These are phyloP conservation scores for Podaxis sp. DNA, from an alignment of 768 basidiomycete species.

Conservation along the genomic window DNA sequence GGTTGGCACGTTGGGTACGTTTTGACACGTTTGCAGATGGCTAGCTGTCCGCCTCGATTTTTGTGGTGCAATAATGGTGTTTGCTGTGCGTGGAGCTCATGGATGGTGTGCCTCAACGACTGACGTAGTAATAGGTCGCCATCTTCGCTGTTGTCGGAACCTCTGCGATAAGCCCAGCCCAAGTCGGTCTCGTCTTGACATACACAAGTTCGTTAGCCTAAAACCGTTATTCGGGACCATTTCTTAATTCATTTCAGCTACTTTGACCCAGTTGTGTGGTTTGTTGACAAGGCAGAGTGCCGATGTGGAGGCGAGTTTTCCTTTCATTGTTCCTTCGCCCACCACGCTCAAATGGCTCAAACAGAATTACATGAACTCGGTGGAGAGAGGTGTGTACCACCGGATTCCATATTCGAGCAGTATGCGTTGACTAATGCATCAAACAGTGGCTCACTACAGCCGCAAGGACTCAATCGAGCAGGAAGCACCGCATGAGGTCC, in stretches of 20 bases:
- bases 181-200: slow-evolving; percentile 71
- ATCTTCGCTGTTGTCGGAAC: slow-evolving; percentile 59
- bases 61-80: slow-evolving; percentile 58
- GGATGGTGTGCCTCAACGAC: background rate
- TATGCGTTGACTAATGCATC: background rate
- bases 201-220: slow-evolving; percentile 44
- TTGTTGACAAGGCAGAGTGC: slow-evolving; percentile 57
- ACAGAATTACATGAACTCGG: slow-evolving; percentile 68
- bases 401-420: background rate
- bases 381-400: slow-evolving; percentile 45
- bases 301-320: slow-evolving; percentile 56
- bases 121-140: slow-evolving; percentile 45
- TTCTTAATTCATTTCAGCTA: slow-evolving; percentile 29
- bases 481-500: slow-evolving; percentile 64
- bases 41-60: slow-evolving; percentile 71
- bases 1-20: background rate
- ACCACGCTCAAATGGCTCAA: background rate
- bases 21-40: slow-evolving; percentile 41
- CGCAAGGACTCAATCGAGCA: slow-evolving; percentile 48
- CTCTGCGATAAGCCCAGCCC: slow-evolving; percentile 57
- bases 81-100: slow-evolving; percentile 38
- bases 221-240: background rate
- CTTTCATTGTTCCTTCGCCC: background rate
- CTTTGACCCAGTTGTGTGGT: slow-evolving; percentile 50
- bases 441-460: slow-evolving; percentile 53